Evolutionary conservation across 2,329 filamentous ascomycete genomes (phyloP), one percentile per base, ranked within the genome.

Genomic region (Xylaria sp.): DNA sequence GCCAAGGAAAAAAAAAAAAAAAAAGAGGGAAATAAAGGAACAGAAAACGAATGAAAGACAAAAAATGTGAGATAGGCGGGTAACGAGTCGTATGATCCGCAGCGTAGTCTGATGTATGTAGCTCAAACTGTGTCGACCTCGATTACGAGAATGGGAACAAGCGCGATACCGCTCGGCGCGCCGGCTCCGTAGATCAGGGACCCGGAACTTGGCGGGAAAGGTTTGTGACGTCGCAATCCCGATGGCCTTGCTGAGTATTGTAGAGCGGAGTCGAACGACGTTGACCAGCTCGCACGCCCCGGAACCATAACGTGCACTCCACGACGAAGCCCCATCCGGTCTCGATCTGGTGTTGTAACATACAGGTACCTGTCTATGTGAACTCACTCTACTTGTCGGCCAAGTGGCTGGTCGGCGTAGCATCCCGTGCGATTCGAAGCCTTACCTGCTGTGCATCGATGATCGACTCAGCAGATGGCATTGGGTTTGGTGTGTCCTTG

Each of bases 101-200:
- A 41, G 55, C 21, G 55, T 25, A 27, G 40, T 54, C 33, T 40
- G 31, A 52, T 21, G 35, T 53, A 37, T 56, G 56, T 29, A 53
- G 48, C 60, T 63, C 60, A 63, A 63, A 63, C 60, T 35, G 53
- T 38, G 25, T 41, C 56, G 56, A 13, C 56, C 31, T 29, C 43
- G 47, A 56, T 60, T 27, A 15, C 21, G 35, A 5, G n/a, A 29
- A 35, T 51, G 38, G 23, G 37, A 25, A 44, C 46, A 33, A 48
- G 25, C 35, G 19, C 48, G 33, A 61, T 53, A 21, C 47, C 33
- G 40, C 51, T 58, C 54, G 62, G 52, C 35, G 48, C n/a, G 46
- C 61, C 62, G 67, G 68, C 58, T 68, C 61, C 58, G 65, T 41
- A 70, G 71, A 73, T 72, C 71, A 72, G 70, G 66, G 69, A 71